These are phyloP conservation scores for Tagetes patula DNA, from an alignment of 129 eudicot genomes.

Conservation along the genomic window DNA sequence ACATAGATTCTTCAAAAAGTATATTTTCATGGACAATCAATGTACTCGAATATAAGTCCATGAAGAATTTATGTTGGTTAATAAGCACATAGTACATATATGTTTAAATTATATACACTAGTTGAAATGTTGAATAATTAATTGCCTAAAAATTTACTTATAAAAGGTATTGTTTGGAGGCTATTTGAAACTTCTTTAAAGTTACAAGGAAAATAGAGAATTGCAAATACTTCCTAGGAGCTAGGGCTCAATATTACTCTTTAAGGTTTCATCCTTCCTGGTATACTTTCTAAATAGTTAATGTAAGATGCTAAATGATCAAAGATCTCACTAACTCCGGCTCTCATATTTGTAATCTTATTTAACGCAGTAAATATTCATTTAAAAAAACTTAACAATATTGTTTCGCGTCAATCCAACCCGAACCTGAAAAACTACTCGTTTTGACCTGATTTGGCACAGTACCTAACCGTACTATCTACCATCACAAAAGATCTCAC, in stretches of 20 bases:
- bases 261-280: not conserved
- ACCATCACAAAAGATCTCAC: conserved; percentile 1
- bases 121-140: not conserved
- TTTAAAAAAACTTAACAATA: not conserved
- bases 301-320: not conserved
- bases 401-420: not conserved
- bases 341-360: not conserved
- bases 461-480: not conserved
- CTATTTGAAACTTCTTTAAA: conserved; percentile 1
- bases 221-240: not conserved
- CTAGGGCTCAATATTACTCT: not conserved
- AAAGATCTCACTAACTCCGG: not conserved
- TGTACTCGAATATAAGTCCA: not conserved
- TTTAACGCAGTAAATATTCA: not conserved
- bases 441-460: not conserved
- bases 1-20: not conserved
- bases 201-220: not conserved
- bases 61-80: not conserved
- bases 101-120: not conserved
- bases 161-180: not conserved
- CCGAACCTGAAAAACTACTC: not conserved
- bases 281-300: not conserved
- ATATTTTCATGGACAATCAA: not conserved
- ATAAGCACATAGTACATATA: not conserved
- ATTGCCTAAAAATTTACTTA: not conserved